Percentiles rank a stretch among this genome's conserved stretches.
Conservation (phyloP, 768 basidiomycete species). For the Tricholoma matsutake region DNA sequence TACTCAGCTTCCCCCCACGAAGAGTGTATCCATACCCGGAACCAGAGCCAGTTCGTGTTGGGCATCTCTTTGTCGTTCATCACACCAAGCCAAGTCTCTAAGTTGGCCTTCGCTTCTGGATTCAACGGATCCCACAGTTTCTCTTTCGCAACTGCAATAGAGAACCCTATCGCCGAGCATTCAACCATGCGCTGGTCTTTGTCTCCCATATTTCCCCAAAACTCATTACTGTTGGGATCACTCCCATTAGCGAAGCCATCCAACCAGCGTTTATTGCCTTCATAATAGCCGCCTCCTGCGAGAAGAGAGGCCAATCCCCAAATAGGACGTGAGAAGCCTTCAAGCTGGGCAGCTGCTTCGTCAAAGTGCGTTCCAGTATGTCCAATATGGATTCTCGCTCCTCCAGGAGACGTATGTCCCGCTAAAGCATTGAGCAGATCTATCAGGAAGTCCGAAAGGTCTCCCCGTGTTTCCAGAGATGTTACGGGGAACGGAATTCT, state of each 20-base stretch:
- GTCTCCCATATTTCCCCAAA: conserved; percentile 73
- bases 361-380: conserved; percentile 73
- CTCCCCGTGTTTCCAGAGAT: conserved; percentile 56
- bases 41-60: conserved; percentile 84
- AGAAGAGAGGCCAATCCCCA: conserved; percentile 72
- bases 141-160: conserved; percentile 59
- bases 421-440: conserved; percentile 65
- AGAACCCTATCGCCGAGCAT: conserved; percentile 73
- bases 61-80: conserved; percentile 86
- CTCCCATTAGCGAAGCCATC: conserved; percentile 65
- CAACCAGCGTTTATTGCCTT: conserved; percentile 59
- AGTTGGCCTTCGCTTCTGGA: conserved; percentile 48
- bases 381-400: conserved; percentile 67
- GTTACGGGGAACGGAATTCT: conserved; percentile 51
- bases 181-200: conserved; percentile 84
- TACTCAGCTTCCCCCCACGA: background rate
- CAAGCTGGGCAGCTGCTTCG: conserved; percentile 67
- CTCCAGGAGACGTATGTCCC: conserved; percentile 68
- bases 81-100: conserved; percentile 66
- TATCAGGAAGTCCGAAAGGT: conserved; percentile 53
- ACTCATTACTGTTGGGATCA: conserved; percentile 63
- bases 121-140: conserved; percentile 62
- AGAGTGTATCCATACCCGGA: conserved; percentile 45
- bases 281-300: conserved; percentile 59
- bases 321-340: conserved; percentile 73